Evolutionary conservation across 2,329 filamentous ascomycete species (phyloP), one percentile per base, ranked within the genome.

Genomic region (Sordariomycetes sp.): DNA sequence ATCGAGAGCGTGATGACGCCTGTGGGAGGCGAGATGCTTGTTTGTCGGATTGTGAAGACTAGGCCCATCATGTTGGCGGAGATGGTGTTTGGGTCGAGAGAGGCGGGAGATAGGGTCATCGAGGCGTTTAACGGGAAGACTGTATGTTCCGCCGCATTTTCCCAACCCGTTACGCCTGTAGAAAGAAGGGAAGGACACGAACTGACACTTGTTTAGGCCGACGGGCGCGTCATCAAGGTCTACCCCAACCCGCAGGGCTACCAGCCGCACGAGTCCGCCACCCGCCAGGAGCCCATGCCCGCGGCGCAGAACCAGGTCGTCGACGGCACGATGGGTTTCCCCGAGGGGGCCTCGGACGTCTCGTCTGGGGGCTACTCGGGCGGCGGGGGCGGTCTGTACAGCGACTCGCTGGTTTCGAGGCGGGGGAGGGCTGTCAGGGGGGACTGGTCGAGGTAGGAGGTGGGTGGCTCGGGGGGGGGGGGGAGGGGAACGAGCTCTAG

Each of bases 1-100:
- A 89, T 94, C 59, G 87, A 90, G 73, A 87, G 85, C 63, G 89
- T 89, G 58, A 84, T 94, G 82, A 80, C 78, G n/a, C 82, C 83
- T 0, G 73, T 88, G n/a, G 87, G 86, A 45, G 87, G 86, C 34
- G 76, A 84, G 60, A 78, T 90, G 64, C 66, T 79, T 25, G 81
- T 79, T 64, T 92, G 88, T 71, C 79, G 76, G 39, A 72, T 94
- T 45, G 70, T 90, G 58, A 83, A 85, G 66, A 77, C 83, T 3
- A 72, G 74, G 32, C 89, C 89, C 0, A 84, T 86, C 3, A 82
- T 94, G 55, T 84, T 90, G 65, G 86, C 86, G 24, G 89, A 94
- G 71, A 82, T 94, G 66, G 76, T 85, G 4, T 90, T 92, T 65
- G 78, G 83, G 61, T 84, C 82, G 59, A 83, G 80, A 63, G 82